Base-by-base conservation (phyloP, 768 basidiomycete genomes). In the Leccinum imitatum region DNA sequence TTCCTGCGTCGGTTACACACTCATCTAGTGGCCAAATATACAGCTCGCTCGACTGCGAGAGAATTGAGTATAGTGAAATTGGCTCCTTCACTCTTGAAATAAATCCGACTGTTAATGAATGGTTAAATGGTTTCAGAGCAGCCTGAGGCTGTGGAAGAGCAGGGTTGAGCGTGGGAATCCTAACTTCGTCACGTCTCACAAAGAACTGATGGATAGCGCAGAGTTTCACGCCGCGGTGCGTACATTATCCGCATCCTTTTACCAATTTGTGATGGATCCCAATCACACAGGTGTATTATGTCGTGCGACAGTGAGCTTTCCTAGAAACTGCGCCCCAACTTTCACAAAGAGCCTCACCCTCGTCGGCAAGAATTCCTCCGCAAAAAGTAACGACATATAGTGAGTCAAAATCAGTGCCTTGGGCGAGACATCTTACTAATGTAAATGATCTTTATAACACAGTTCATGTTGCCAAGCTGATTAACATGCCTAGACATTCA, bases 391-490 rank as follows among this genome's bases (percentile, higher is more conserved):
- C 91, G 0, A 89, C 83, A 54, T 93, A 93, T 67, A 89, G 91
- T 89, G 61, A 9, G 72, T 58, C 1, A 25, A 31, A 6, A 14
- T 10, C 35, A 51, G 11, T 9, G 31, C 27, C 14, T 75, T 58
- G 3, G n/a, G 25, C 15, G 47, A 50, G 25, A n/a, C n/a, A 14
- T 15, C 15, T 21, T 19, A 25, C 53, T 6, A 30, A 44, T 21
- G 48, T 47, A 30, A 57, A 30, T 30, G 35, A 25, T 46, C 50
- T 17, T 39, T 19, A 56, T 27, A 10, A 30, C 27, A 37, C 63
- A 93, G 90, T 89, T 3, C 89, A 92, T 67, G 82, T 93, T 57
- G 90, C 91, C 7, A 91, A 87, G 66, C 77, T 93, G 23, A 80
- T 90, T 57, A 89, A 89, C 17, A 90, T 89, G 87, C 91, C 91